Evolutionary conservation across 1,139 yeast species (phyloP).

Genomic region (Pichia sp.): DNA sequence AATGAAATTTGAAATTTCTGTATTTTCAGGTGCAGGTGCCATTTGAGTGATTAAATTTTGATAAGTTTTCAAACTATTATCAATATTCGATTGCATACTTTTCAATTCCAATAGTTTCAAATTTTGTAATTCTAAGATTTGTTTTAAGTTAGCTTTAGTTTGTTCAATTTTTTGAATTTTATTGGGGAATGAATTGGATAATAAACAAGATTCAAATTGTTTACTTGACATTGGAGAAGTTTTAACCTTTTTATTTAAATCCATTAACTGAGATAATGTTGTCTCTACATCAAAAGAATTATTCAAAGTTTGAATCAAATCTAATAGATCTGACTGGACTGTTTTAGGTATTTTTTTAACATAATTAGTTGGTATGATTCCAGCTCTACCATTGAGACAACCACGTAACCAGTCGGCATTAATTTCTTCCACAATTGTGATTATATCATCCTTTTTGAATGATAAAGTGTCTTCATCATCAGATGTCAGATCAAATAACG

Average conservation of each 20-base stretch:
- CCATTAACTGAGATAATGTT: conserved; percentile 50
- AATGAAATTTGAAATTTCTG: conserved; percentile 13
- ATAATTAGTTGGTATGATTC: conserved; percentile 91
- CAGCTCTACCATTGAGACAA: conserved; percentile 67
- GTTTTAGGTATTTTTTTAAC: conserved; percentile 75
- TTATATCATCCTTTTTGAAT: conserved; percentile 67
- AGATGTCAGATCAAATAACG: conserved; percentile 74
- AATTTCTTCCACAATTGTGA: conserved; percentile 79
- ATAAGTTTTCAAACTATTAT: conserved; percentile 59
- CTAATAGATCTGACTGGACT: conserved; percentile 45
- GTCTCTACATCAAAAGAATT: conserved; percentile 54
- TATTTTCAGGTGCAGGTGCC: conserved; percentile 10
- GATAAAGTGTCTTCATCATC: conserved; percentile 67
- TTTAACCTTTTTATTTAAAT: conserved; percentile 24
- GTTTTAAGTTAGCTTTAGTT: conserved; percentile 19
- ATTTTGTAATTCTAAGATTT: conserved; percentile 26
- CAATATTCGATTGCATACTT: conserved; percentile 63
- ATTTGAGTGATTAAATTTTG: conserved; percentile 41
- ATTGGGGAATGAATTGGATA: conserved; percentile 25
- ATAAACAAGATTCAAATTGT: conserved; percentile 24
- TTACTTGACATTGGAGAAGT: conserved; percentile 22
- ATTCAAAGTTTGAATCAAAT: conserved; percentile 38
- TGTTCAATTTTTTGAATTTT: conserved; percentile 23
- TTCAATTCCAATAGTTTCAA: conserved; percentile 52
- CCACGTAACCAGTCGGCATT: conserved; percentile 98